Conservation (phyloP, 495 filamentous ascomycete species). For the Penicillium egyptiacum region DNA sequence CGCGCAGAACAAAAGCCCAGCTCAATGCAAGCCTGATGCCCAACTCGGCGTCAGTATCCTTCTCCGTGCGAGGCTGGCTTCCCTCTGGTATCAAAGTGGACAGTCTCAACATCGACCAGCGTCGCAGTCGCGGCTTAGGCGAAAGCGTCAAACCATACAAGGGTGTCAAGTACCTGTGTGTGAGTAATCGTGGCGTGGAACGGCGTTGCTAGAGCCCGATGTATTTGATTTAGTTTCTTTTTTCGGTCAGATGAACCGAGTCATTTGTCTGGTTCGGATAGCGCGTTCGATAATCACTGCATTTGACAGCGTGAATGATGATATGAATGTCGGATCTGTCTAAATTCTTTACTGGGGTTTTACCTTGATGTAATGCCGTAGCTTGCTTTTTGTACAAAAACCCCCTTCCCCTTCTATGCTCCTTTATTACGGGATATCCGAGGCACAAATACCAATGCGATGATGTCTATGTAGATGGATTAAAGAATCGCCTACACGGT, state of each 20-base stretch:
- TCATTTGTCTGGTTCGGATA: slow-evolving; percentile 1
- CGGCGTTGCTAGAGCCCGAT: slow-evolving; percentile 35
- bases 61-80: slow-evolving; percentile 91
- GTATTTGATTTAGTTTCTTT: neutral
- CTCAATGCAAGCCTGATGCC: slow-evolving; percentile 88
- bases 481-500: neutral
- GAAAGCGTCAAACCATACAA: slow-evolving; percentile 94
- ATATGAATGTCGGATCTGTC: neutral
- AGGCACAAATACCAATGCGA: neutral
- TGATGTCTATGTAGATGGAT: neutral
- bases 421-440: neutral
- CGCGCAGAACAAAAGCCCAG: slow-evolving; percentile 52
- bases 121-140: slow-evolving; percentile 81
- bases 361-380: neutral
- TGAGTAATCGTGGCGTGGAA: slow-evolving; percentile 84
- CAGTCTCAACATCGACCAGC: slow-evolving; percentile 78
- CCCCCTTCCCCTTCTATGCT: too few species aligned
- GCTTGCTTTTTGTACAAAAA: neutral
- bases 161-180: slow-evolving; percentile 94
- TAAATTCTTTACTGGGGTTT: neutral
- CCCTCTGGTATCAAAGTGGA: slow-evolving; percentile 93
- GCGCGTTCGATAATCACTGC: slow-evolving; percentile 2
- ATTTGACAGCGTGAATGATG: slow-evolving; percentile 11
- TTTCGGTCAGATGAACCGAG: neutral
- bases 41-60: slow-evolving; percentile 79